Percentiles rank a stretch among this genome's conserved stretches.
These are phyloP conservation scores for Trichomonas vaginalis DNA, from an alignment of 208 protist species.

Conservation along the genomic window DNA sequence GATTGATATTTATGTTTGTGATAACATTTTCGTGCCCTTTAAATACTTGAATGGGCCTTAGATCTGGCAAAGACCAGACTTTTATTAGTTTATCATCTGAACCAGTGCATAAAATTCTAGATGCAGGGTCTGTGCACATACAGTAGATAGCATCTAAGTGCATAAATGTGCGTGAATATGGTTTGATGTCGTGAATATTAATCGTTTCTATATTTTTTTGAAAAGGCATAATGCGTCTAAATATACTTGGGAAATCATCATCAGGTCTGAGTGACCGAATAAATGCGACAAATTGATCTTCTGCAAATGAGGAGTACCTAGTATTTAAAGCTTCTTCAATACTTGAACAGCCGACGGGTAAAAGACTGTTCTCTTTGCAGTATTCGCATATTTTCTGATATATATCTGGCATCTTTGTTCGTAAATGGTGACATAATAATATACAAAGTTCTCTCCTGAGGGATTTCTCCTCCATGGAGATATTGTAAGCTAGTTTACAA, in stretches of 20 bases:
- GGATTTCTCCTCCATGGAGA: background rate
- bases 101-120: background rate
- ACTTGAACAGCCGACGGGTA: background rate
- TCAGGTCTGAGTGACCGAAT: background rate
- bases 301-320: background rate
- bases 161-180: background rate
- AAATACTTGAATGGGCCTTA: background rate
- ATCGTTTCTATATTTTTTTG: background rate
- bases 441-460: background rate
- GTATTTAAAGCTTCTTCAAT: background rate
- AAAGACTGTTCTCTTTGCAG: background rate
- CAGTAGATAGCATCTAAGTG: background rate
- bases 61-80: background rate
- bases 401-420: background rate
- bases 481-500: too few species aligned
- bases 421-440: background rate
- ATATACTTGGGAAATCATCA: slow-evolving; percentile 9
- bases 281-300: background rate
- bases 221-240: background rate
- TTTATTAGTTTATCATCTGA: background rate
- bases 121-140: background rate
- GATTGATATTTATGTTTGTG: background rate
- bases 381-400: background rate
- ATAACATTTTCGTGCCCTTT: background rate
- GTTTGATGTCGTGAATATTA: background rate